Percentiles rank a stretch among this genome's conserved stretches.
Evolutionary conservation across 148 eudicot species (phyloP).

Genomic region (Tetragonia tetragonoides): DNA sequence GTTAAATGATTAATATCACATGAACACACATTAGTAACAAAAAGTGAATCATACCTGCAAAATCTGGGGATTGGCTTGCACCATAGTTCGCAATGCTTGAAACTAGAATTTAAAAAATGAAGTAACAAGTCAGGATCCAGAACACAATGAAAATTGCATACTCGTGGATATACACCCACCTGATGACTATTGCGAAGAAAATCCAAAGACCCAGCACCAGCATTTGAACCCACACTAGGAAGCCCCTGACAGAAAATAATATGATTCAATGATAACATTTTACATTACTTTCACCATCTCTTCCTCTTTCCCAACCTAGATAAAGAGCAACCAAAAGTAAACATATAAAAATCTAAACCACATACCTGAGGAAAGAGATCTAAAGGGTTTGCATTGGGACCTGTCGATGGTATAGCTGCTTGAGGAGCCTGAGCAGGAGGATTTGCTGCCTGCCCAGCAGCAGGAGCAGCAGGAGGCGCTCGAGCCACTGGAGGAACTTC

Average conservation of each 20-base stretch:
- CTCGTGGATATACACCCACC: conserved; percentile 31
- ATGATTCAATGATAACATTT: neutral
- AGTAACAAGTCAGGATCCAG: neutral
- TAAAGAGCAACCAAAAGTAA: neutral
- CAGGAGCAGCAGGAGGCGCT: conserved; percentile 34
- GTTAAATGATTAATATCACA: neutral
- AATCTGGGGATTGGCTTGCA: conserved; percentile 86
- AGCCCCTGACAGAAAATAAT: conserved; percentile 51
- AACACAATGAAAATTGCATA: neutral
- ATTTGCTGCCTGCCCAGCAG: conserved; percentile 46
- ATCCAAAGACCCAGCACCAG: conserved; percentile 70
- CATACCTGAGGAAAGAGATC: conserved; percentile 89
- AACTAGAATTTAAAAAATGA: conserved; percentile 37
- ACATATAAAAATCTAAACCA: neutral
- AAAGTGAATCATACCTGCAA: conserved; percentile 51
- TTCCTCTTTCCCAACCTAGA: neutral
- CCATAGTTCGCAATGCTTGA: conserved; percentile 86
- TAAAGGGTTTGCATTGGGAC: conserved; percentile 83
- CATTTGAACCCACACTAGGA: conserved; percentile 75
- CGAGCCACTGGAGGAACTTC: conserved; percentile 61
- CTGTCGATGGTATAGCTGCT: conserved; percentile 52
- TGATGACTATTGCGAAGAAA: conserved; percentile 85
- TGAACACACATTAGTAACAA: neutral
- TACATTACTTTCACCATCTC: neutral
- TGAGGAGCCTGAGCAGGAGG: conserved; percentile 57